Conservation (phyloP, 2,329 filamentous ascomycete species). For the Neoascochyta sp. region DNA sequence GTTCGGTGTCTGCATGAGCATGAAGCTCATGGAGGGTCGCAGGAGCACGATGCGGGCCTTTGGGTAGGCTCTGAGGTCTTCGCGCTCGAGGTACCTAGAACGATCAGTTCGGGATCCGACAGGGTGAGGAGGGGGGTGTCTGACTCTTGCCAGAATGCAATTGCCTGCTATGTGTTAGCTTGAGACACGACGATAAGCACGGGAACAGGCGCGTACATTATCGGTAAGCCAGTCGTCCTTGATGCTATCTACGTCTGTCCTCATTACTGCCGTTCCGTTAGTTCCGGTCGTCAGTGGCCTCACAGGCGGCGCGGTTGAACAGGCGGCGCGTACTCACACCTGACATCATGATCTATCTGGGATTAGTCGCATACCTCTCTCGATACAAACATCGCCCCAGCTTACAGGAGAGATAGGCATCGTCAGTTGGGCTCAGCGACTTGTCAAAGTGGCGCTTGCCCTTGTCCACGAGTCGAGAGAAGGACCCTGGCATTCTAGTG, state of each 20-base stretch:
- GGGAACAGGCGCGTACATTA: constrained; percentile 58
- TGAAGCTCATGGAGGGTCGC: constrained; percentile 86
- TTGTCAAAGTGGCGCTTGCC: constrained; percentile 29
- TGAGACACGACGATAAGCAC: neutral
- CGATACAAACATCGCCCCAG: constrained; percentile 17
- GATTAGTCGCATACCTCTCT: constrained; percentile 16
- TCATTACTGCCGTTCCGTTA: constrained; percentile 80
- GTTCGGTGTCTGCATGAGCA: constrained; percentile 72
- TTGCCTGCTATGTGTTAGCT: constrained; percentile 59
- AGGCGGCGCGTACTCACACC: constrained; percentile 50
- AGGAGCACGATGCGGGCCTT: constrained; percentile 85
- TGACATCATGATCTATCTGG: constrained; percentile 58
- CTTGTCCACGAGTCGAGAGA: constrained; percentile 24
- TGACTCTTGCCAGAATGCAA: constrained; percentile 97
- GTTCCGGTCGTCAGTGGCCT: too few species aligned
- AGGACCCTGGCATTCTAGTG: constrained; percentile 21
- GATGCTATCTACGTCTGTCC: constrained; percentile 83
- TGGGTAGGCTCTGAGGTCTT: constrained; percentile 75
- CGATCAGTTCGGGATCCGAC: constrained; percentile 3
- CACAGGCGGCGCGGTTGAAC: constrained; percentile 3
- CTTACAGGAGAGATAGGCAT: constrained; percentile 69
- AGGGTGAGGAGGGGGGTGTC: neutral
- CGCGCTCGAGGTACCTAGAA: constrained; percentile 75
- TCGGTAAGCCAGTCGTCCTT: constrained; percentile 96
- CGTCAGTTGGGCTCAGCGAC: constrained; percentile 50